phyloP scores from a whole-genome alignment of 2,329 filamentous ascomycete species.

The Talaromyces sp. region DNA sequence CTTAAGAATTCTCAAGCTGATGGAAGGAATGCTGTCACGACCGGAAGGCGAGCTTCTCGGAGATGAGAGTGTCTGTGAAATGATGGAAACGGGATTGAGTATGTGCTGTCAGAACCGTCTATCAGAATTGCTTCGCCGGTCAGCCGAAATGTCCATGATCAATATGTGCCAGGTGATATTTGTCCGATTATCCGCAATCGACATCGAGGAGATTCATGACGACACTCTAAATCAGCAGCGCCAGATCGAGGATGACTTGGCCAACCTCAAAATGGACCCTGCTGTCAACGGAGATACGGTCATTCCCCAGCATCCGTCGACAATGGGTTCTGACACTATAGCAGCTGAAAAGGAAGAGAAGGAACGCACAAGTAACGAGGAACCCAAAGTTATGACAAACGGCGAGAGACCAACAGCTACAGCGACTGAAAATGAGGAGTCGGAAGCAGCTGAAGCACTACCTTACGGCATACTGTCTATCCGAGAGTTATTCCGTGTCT shows the following conservation, averaged over 20 bases:
- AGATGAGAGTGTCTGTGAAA: constrained; percentile 96
- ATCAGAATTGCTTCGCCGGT: constrained; percentile 83
- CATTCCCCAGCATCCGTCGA: constrained; percentile 48
- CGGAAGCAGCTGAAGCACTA: constrained; percentile 57
- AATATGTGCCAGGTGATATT: constrained; percentile 99
- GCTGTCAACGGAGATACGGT: constrained; percentile 64
- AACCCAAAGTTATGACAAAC: constrained; percentile 32
- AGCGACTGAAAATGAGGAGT: constrained; percentile 41
- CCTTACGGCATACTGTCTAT: constrained; percentile 95
- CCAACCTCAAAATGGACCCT: constrained; percentile 79
- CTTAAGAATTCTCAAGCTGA: constrained; percentile 88
- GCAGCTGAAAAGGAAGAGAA: constrained; percentile 26
- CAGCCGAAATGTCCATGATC: constrained; percentile 95
- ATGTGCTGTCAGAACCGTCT: constrained; percentile 94
- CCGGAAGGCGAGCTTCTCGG: constrained; percentile 90
- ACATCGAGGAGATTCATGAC: constrained; percentile 66
- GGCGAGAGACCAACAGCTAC: constrained; percentile 32
- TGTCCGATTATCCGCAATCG: constrained; percentile 79
- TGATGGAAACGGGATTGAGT: constrained; percentile 97
- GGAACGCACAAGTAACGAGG: constrained; percentile 32
- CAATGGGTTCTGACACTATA: constrained; percentile 38
- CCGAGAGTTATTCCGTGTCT: constrained; percentile 84
- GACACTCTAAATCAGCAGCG: constrained; percentile 61
- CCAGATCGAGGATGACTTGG: constrained; percentile 60
- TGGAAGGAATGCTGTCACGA: constrained; percentile 97